These are phyloP conservation scores for Xerocomellus amylosporus DNA, from an alignment of 768 basidiomycete genomes.

Conservation along the genomic window DNA sequence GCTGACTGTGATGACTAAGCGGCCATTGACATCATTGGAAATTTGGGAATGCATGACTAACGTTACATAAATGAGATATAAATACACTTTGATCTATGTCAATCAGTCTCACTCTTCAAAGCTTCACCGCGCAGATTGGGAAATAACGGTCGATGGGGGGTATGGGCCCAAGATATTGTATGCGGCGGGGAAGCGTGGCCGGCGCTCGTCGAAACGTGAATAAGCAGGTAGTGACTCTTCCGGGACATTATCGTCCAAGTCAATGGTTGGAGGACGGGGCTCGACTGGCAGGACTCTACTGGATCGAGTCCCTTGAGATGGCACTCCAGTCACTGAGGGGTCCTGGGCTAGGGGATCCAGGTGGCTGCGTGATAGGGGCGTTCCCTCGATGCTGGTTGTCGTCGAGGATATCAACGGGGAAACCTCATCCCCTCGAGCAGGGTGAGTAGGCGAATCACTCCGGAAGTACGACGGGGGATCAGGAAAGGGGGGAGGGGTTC, in stretches of 20 bases:
- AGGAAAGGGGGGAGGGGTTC: conserved; percentile 1
- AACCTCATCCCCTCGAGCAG: not conserved
- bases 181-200: conserved; percentile 16
- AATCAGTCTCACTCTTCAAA: not conserved
- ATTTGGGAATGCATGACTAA: not conserved
- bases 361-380: not conserved
- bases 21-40: not conserved
- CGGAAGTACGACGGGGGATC: conserved; percentile 24
- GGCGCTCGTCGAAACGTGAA: conserved; percentile 27
- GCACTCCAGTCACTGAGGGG: conserved; percentile 17
- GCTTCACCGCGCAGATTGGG: not conserved
- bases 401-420: not conserved
- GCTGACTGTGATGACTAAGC: conserved; percentile 17
- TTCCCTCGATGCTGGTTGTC: not conserved
- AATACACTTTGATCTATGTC: not conserved
- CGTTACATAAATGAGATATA: conserved; percentile 6
- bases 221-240: conserved; percentile 25
- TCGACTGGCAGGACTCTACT: not conserved
- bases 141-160: conserved; percentile 19
- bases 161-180: conserved; percentile 28
- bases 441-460: not conserved
- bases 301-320: not conserved
- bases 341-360: conserved; percentile 11
- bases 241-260: not conserved
- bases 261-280: not conserved